Base-by-base conservation (phyloP, 1,139 yeast species). In the Suhomyces choctaworum region DNA sequence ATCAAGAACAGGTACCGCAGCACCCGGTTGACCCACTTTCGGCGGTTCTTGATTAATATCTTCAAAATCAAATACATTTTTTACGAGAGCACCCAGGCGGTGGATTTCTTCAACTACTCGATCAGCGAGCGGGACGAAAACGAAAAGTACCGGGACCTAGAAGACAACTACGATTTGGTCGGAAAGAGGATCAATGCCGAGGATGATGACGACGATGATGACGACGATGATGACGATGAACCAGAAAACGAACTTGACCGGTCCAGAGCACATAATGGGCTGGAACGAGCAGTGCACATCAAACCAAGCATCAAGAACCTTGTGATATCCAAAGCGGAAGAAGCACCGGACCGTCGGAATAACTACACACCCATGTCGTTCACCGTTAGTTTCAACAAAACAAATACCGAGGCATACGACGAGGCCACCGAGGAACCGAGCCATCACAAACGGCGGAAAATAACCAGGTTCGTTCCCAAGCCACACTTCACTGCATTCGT, bases 21-120 rank as follows among this genome's bases (percentile, higher is more conserved):
- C 22, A 40, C 39, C 12, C 33, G 32, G 14, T 33, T 37, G 10
- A 41, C 48, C 29, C 44, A 36, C 29, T 46, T 60, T 27, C 47
- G 55, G 16, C 50, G 48, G 30, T 54, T 59, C 14, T 44, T 64
- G 22, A 48, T 61, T 22, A 54, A 49, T 14, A 47, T 60, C 23
- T 66, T 70, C 41, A 47, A 52, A 21, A 51, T 64, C 14, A 51
- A 56, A 40, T 51, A 57, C 30, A 54, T 58, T 7, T 59, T 66
- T 31, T 70, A 57, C 39, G 64, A 60, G 37, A 64, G 73, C 30
- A 70, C 76, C 0, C 72, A 68, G 43, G 51, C 67, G 3, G 58
- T 70, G 14, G 64, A 62, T 39, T 45, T 51, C 22, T 66, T 66
- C 48, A 70, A 70, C 46, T 70, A 67, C 40, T 47, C 64, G 22